A percentile compares a stretch with the other conserved stretches of the same genome.
Conservation (phyloP, 2,329 filamentous ascomycete genomes). For the Lachnellula arida region DNA sequence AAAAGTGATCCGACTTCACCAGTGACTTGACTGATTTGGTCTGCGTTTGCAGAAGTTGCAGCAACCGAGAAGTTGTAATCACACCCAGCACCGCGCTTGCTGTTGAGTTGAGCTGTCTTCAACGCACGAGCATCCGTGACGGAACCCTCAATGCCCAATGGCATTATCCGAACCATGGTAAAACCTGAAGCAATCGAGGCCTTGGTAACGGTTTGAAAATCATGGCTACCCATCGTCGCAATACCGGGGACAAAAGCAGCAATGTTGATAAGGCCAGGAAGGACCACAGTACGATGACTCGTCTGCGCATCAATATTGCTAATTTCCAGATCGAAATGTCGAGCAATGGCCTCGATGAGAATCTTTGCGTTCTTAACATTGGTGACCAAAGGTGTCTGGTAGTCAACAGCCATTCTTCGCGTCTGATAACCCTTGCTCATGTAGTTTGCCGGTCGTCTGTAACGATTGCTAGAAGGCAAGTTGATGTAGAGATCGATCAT, state of each 20-base stretch:
- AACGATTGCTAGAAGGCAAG: conserved; percentile 96
- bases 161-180: conserved; percentile 77
- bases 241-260: conserved; percentile 76
- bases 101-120: conserved; percentile 67
- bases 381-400: conserved; percentile 93
- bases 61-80: conserved; percentile 79
- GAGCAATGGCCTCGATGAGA: conserved; percentile 85
- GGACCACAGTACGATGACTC: conserved; percentile 70
- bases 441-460: conserved; percentile 93
- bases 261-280: conserved; percentile 73
- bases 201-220: conserved; percentile 66
- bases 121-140: conserved; percentile 69
- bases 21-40: conserved; percentile 68
- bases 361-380: conserved; percentile 99
- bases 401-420: conserved; percentile 90
- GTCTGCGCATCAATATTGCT: conserved; percentile 85
- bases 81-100: conserved; percentile 62
- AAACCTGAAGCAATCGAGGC: conserved; percentile 72
- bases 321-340: conserved; percentile 81
- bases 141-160: conserved; percentile 65
- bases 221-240: conserved; percentile 57
- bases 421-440: conserved; percentile 98
- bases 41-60: conserved; percentile 67
- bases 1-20: conserved; percentile 75
- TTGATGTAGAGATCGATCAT: conserved; percentile 99